Evolutionary conservation across 2,329 filamentous ascomycete species (phyloP).

Genomic region (Aureobasidium sp.): DNA sequence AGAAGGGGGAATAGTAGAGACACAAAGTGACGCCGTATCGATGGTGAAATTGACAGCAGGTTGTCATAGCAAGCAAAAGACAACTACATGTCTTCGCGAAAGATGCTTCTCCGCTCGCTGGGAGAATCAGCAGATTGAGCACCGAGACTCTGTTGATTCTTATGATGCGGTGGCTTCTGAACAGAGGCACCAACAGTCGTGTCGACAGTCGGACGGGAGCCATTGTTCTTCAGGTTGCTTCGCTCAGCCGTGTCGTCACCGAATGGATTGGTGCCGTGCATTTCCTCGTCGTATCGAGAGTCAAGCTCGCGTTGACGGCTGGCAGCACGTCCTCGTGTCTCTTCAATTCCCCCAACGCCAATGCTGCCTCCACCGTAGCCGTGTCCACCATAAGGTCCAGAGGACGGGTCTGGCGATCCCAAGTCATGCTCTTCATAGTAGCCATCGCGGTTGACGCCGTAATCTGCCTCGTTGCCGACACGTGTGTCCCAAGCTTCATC

Average conservation of each 20-base stretch:
- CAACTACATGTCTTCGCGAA: constrained; percentile 58
- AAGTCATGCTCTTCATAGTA: constrained; percentile 77
- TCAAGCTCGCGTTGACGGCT: constrained; percentile 44
- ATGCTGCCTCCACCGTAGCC: constrained; percentile 30
- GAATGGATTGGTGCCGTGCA: constrained; percentile 56
- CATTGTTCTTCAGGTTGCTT: constrained; percentile 63
- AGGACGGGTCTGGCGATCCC: constrained; percentile 44
- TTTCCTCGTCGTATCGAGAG: constrained; percentile 41
- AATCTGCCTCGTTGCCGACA: constrained; percentile 65
- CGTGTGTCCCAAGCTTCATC: constrained; percentile 82
- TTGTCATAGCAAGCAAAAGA: neutral
- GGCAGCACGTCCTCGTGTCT: constrained; percentile 39
- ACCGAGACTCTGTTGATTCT: constrained; percentile 30
- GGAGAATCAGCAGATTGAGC: constrained; percentile 47
- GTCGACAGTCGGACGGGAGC: constrained; percentile 58
- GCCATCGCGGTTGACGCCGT: constrained; percentile 32
- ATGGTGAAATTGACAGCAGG: neutral
- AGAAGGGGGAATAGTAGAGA: neutral
- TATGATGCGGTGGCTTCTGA: constrained; percentile 34
- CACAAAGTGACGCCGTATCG: constrained; percentile 1
- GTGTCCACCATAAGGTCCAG: constrained; percentile 34
- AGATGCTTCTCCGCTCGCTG: constrained; percentile 63
- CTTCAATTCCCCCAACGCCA: constrained; percentile 23
- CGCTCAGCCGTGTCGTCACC: constrained; percentile 57
- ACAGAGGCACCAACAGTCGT: constrained; percentile 36